A percentile compares a stretch with the other conserved stretches of the same genome.
phyloP scores from a whole-genome alignment of 306 rosid species.

The Neltuma alba region DNA sequence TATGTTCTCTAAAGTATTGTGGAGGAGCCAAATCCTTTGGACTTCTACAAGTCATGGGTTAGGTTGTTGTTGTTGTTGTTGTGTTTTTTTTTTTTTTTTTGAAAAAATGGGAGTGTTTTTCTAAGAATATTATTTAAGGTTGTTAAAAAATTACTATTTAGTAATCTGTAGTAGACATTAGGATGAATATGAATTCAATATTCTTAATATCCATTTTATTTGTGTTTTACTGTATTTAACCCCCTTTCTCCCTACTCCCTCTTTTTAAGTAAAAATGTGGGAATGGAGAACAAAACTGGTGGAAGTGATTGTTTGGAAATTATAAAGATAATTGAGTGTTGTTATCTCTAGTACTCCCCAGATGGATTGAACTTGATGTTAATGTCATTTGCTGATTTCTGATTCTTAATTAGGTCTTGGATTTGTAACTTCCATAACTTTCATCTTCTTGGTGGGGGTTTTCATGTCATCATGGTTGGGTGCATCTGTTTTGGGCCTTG shows the following conservation, averaged over 20 bases:
- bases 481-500: slow-evolving; percentile 86
- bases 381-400: slow-evolving; percentile 26
- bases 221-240: not conserved
- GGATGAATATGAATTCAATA: slow-evolving; percentile 5
- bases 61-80: no score
- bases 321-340: not conserved
- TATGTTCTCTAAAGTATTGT: not conserved
- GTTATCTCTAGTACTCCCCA: not conserved
- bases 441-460: slow-evolving; percentile 90
- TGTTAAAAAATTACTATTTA: slow-evolving; percentile 1
- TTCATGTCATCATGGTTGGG: slow-evolving; percentile 99
- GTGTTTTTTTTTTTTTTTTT: no score
- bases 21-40: not conserved
- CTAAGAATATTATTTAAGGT: not conserved
- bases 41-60: not conserved
- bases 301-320: slow-evolving; percentile 25
- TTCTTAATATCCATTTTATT: not conserved
- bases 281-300: not conserved
- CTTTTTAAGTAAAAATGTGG: not conserved
- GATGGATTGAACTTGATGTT: not conserved
- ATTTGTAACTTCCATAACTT: slow-evolving; percentile 81
- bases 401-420: slow-evolving; percentile 72
- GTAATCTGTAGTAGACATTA: not conserved
- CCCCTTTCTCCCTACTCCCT: not conserved
- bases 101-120: not conserved